Percentiles rank a stretch among this genome's conserved stretches.
These are phyloP conservation scores for Alternaria sp. DNA, from an alignment of 2,329 filamentous ascomycete species.

Conservation along the genomic window DNA sequence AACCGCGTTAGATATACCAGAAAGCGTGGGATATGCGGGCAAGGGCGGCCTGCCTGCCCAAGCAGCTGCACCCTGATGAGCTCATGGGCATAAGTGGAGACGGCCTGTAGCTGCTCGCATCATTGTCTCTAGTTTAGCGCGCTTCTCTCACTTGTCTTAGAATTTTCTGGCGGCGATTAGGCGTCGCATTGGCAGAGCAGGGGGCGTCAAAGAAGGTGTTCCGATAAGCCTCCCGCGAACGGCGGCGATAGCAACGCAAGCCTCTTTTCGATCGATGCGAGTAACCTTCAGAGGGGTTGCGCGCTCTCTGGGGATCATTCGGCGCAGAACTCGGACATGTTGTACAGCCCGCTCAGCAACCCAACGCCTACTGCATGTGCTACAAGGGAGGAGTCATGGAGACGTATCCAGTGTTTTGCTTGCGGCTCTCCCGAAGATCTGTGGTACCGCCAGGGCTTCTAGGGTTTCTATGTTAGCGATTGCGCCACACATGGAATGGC, in stretches of 20 bases:
- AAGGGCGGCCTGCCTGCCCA: slow-evolving; percentile 31
- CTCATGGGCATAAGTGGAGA: slow-evolving; percentile 25
- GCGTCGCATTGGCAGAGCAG: slow-evolving; percentile 4
- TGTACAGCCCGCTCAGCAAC: not conserved
- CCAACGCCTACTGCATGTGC: not conserved
- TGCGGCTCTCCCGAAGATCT: slow-evolving; percentile 15
- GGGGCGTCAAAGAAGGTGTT: slow-evolving; percentile 33
- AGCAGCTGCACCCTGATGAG: slow-evolving; percentile 22
- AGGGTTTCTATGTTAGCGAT: slow-evolving; percentile 3
- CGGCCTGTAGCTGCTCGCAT: slow-evolving; percentile 16
- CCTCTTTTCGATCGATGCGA: slow-evolving; percentile 5
- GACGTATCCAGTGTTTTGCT: slow-evolving; percentile 3
- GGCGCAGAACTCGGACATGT: not conserved
- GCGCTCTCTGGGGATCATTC: not conserved
- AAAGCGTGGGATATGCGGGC: slow-evolving; percentile 27
- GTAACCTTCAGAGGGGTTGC: not conserved
- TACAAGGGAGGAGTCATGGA: not conserved
- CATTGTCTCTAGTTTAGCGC: slow-evolving; percentile 14
- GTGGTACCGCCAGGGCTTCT: slow-evolving; percentile 1
- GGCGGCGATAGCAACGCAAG: slow-evolving; percentile 26
- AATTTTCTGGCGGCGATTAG: slow-evolving; percentile 22
- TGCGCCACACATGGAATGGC: slow-evolving; percentile 18
- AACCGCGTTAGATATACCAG: slow-evolving; percentile 18
- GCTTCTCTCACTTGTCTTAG: slow-evolving; percentile 8
- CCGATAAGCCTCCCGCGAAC: slow-evolving; percentile 37